phyloP scores from a whole-genome alignment of 768 basidiomycete genomes.

The Russula dissimulans region DNA sequence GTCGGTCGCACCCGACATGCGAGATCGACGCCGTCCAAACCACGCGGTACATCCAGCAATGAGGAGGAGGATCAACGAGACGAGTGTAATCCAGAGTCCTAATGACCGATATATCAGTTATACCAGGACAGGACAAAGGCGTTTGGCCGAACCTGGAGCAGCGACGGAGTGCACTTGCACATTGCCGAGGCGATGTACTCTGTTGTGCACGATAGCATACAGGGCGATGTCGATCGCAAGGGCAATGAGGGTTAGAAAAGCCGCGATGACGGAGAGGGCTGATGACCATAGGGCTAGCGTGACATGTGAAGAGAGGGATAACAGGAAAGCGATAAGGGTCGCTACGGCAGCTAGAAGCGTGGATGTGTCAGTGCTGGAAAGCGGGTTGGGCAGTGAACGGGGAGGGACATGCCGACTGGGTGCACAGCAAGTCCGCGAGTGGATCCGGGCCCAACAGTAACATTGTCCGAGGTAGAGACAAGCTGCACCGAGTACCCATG shows the following conservation, averaged over 20 bases:
- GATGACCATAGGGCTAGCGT: slow-evolving; percentile 36
- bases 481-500: slow-evolving; percentile 47
- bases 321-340: slow-evolving; percentile 53
- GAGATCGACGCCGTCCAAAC: slow-evolving; percentile 15
- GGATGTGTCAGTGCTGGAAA: not conserved
- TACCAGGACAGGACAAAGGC: not conserved
- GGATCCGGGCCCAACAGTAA: slow-evolving; percentile 47
- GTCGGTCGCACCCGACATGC: slow-evolving; percentile 11
- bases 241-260: slow-evolving; percentile 56
- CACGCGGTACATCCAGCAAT: slow-evolving; percentile 6
- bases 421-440: slow-evolving; percentile 69
- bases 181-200: slow-evolving; percentile 42
- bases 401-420: slow-evolving; percentile 46
- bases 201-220: slow-evolving; percentile 48
- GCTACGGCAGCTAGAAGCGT: slow-evolving; percentile 37
- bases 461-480: slow-evolving; percentile 29
- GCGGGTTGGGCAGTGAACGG: not conserved
- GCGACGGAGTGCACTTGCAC: slow-evolving; percentile 41
- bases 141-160: slow-evolving; percentile 45
- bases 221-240: slow-evolving; percentile 74
- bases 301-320: slow-evolving; percentile 52
- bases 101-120: not conserved
- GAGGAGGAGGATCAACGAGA: slow-evolving; percentile 13
- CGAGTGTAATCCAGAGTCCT: slow-evolving; percentile 19
- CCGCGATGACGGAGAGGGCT: slow-evolving; percentile 55